Conservation (phyloP, 306 rosid genomes). For the Cyamopsis tetragonoloba region DNA sequence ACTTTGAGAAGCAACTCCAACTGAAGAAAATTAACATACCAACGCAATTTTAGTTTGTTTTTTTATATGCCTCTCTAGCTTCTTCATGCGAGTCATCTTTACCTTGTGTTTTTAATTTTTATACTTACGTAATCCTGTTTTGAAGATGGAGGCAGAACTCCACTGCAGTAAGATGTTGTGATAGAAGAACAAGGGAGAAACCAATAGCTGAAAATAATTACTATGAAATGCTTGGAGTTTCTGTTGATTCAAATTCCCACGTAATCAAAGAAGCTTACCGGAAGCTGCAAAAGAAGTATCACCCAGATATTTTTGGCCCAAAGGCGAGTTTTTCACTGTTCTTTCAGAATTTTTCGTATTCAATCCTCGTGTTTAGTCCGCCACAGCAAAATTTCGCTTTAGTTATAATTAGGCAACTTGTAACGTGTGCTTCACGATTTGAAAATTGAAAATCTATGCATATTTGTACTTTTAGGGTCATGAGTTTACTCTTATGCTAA, state of each 20-base stretch:
- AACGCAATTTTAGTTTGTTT: background rate
- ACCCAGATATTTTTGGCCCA: slow-evolving; percentile 80
- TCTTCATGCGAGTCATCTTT: background rate
- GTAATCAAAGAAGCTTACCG: slow-evolving; percentile 70
- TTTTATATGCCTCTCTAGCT: background rate
- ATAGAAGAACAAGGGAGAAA: slow-evolving; percentile 22
- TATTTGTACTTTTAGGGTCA: slow-evolving; percentile 47
- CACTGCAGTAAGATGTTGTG: slow-evolving; percentile 44
- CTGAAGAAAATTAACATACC: too few species aligned
- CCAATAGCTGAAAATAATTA: slow-evolving; percentile 37
- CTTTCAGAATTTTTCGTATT: background rate
- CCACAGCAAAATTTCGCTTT: background rate
- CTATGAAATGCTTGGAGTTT: slow-evolving; percentile 69
- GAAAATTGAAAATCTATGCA: slow-evolving; percentile 4
- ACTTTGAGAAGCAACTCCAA: too few species aligned
- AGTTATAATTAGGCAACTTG: background rate
- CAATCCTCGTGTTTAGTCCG: background rate
- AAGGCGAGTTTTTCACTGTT: slow-evolving; percentile 36
- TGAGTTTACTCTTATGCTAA: slow-evolving; percentile 53
- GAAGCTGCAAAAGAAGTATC: slow-evolving; percentile 71
- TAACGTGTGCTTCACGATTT: background rate
- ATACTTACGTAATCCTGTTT: background rate
- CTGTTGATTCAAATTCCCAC: slow-evolving; percentile 48
- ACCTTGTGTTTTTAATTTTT: background rate
- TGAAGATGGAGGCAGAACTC: slow-evolving; percentile 42